Conservation (phyloP, 345 rosid genomes). For the Aegle marmelos region DNA sequence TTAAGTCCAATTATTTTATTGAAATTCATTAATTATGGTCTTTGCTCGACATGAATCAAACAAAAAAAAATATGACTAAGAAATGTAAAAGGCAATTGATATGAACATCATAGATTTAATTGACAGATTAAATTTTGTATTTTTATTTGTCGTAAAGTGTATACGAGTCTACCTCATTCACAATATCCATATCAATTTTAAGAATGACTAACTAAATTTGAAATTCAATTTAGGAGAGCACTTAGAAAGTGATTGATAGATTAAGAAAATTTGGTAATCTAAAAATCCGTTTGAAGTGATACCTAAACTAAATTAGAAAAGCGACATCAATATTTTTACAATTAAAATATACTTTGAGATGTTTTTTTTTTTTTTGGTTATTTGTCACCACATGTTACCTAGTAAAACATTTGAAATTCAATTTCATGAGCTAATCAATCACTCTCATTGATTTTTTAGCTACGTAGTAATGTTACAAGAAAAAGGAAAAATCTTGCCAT, state of each 20-base stretch:
- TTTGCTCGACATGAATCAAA: background rate
- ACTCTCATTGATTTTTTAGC: background rate
- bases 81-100: background rate
- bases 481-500: background rate
- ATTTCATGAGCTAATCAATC: background rate
- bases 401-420: background rate
- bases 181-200: background rate
- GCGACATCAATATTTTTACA: background rate
- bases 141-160: background rate
- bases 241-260: slow-evolving; percentile 21
- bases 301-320: background rate
- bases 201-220: background rate
- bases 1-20: background rate
- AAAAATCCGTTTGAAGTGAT: background rate
- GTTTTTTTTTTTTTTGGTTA: background rate
- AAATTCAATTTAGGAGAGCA: background rate
- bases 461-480: background rate
- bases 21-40: background rate
- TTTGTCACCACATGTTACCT: slow-evolving; percentile 6
- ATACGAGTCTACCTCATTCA: background rate
- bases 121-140: background rate
- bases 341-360: background rate
- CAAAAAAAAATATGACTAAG: background rate
- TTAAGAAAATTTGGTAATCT: background rate
- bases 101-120: background rate